phyloP scores from a whole-genome alignment of 805 yeast genomes.

The Wickerhamiella musiphila region DNA sequence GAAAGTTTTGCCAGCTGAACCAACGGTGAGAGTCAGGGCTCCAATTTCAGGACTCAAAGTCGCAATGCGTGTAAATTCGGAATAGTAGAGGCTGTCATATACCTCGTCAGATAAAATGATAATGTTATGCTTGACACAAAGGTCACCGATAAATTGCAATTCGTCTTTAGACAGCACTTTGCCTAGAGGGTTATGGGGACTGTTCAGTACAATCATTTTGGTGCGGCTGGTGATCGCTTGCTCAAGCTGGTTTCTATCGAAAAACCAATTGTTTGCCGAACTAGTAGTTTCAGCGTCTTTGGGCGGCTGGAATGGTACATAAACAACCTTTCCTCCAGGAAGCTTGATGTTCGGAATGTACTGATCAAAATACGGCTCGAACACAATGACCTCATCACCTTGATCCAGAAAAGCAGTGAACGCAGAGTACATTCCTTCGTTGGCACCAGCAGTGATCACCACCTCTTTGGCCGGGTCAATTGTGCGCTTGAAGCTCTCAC shows the following conservation, averaged over 20 bases:
- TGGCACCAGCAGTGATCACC: slow-evolving; percentile 88
- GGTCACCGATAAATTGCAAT: slow-evolving; percentile 51
- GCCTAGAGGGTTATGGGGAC: slow-evolving; percentile 96
- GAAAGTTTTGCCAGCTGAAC: slow-evolving; percentile 94
- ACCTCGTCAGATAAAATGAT: slow-evolving; percentile 85
- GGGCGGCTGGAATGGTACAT: slow-evolving; percentile 78
- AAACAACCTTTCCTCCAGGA: slow-evolving; percentile 82
- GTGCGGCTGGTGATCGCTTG: slow-evolving; percentile 58
- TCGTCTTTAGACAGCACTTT: slow-evolving; percentile 70
- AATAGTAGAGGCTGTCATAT: slow-evolving; percentile 74
- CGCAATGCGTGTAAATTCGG: slow-evolving; percentile 68
- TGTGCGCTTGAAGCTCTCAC: slow-evolving; percentile 42
- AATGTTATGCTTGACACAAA: slow-evolving; percentile 74
- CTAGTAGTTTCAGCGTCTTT: slow-evolving; percentile 40
- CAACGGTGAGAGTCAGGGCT: slow-evolving; percentile 70
- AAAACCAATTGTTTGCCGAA: slow-evolving; percentile 76
- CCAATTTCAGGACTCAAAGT: slow-evolving; percentile 64
- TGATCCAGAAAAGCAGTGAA: slow-evolving; percentile 69
- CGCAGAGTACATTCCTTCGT: slow-evolving; percentile 79
- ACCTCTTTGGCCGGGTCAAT: slow-evolving; percentile 43
- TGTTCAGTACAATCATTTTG: slow-evolving; percentile 70
- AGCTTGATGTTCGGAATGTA: slow-evolving; percentile 86
- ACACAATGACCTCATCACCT: slow-evolving; percentile 91
- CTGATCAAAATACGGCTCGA: slow-evolving; percentile 95
- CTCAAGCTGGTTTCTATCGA: slow-evolving; percentile 65